Base-by-base conservation (phyloP, 1,139 yeast species). In the Candida tetrigidarum region DNA sequence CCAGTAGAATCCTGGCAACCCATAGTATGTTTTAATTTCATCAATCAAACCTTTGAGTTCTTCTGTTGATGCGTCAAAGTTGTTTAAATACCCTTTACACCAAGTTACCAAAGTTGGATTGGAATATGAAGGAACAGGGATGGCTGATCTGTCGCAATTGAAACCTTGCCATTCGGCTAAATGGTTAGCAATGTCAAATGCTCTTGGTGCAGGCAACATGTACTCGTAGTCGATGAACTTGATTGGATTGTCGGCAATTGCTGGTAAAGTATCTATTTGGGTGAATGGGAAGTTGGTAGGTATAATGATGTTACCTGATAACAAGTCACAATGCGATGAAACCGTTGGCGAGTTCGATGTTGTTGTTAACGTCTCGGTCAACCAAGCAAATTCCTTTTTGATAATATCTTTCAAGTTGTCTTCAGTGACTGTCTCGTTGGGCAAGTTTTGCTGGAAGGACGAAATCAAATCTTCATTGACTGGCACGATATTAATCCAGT, bases 121-220 rank as follows among this genome's bases (percentile, higher is more conserved):
- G 3, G 59, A 47, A 5, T 50, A 51, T 0, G 65, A 45, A 1
- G 88, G 86, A 8, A 62, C 61, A 0, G 90, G 92, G 32, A 86
- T 83, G 6, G 79, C 77, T 10, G 72, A 64, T 19, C 79, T 72
- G 51, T 83, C 81, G 62, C 95, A 87, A 50, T 83, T 82, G 55
- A 85, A 86, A 1, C 96, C 96, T 59, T 87, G 95, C 93, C 93
- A 87, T 64, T 87, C 96, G 60, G 86, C 84, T 54, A 87, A 81
- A 63, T 87, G 95, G 59, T 87, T 87, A n/a, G 95, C 90, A 18
- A 87, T 81, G 59, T 87, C 96, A 60, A 86, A 87, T 0, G 89
- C 93, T 46, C 93, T 66, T 2, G 95, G 92, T 2, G 90, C 89
- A 3, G 88, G 87, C 56, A 84, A 74, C 78, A 88, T 83, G 58